Base-by-base conservation (phyloP, 345 rosid genomes). In the Lepidium sativum region DNA sequence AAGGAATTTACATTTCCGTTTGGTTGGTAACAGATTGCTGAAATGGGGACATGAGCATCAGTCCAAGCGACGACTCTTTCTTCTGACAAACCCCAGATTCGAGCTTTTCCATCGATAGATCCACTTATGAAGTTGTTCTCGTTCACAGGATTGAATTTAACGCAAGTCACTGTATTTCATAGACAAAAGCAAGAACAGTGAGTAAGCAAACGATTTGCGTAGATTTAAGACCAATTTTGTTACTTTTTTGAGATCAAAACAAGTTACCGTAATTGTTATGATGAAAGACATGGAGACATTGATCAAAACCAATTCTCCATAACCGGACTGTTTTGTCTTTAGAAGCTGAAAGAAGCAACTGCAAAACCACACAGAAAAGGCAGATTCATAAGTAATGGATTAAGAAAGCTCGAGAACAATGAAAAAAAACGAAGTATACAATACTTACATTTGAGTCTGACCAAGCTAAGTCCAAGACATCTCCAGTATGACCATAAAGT, bases 81-180 rank as follows among this genome's bases (percentile, higher is more conserved):
- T 76, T 86, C 83, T 8, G 73, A 62, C 3, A 84, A 79, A 10
- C 95, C 89, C 99, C 99, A 92, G 25, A 92, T 79, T 63, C 99
- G 83, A 57, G 83, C 97, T 79, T 87, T 92, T 43, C 99, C 99
- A 75, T 92, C 99, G 10, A 89, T 83, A 2, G 90, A 92, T 60
- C 99, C 97, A 39, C 90, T 89, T 73, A 86, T 57, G 80, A 92
- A 92, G 78, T 78, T 64, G 65, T 82, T 82, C 48, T 89, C 81
- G 50, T 87, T 71, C 27, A 65, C 50, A 18, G 99, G 97, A 77
- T 84, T 81, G 80, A 92, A 89, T 27, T 92, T 85, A 68, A 92
- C 75, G 51, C 97, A 92, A 21, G 97, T 87, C 70, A 92, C 99
- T 92, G 96, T 69, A 68, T 52, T 55, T 53, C 1, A 4, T 6